These are phyloP conservation scores for Cryptosporidium parvum DNA, from an alignment of 169 alveolate species.

Conservation along the genomic window DNA sequence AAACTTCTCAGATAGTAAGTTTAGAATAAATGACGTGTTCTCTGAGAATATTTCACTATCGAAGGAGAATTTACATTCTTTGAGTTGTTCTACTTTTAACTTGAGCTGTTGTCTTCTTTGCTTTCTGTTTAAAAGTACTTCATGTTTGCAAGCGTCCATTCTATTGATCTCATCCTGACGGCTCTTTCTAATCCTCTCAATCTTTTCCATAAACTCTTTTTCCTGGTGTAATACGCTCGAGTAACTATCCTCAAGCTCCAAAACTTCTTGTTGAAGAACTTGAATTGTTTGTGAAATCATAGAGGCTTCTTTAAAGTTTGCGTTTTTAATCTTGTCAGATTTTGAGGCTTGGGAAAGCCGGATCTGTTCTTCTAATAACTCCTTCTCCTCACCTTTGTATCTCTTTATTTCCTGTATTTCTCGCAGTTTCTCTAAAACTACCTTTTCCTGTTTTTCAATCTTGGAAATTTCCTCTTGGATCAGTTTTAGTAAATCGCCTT, in stretches of 20 bases:
- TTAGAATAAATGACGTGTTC: neutral
- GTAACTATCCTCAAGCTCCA: constrained; percentile 45
- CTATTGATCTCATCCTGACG: constrained; percentile 16
- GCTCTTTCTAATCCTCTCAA: constrained; percentile 46
- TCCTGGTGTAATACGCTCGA: constrained; percentile 34
- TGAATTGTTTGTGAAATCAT: constrained; percentile 58
- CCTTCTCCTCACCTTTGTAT: constrained; percentile 51
- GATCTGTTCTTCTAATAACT: constrained; percentile 52
- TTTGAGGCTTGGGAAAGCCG: constrained; percentile 50
- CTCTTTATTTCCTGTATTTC: constrained; percentile 45
- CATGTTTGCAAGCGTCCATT: constrained; percentile 12
- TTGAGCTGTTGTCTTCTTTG: constrained; percentile 14
- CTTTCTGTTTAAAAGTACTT: constrained; percentile 21
- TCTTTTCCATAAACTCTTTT: constrained; percentile 48
- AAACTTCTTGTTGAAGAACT: constrained; percentile 16
- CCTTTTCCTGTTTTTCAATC: constrained; percentile 52
- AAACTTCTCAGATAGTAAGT: constrained; percentile 6
- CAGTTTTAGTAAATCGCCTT: neutral
- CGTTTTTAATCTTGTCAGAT: constrained; percentile 45
- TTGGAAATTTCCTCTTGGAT: constrained; percentile 39
- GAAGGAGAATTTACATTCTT: constrained; percentile 25
- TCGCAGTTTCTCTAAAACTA: constrained; percentile 31
- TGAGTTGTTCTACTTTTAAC: constrained; percentile 14
- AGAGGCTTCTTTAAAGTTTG: constrained; percentile 66
- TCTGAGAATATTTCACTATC: neutral